Conservation (phyloP, 805 yeast species). For the Yueomyces sp. region DNA sequence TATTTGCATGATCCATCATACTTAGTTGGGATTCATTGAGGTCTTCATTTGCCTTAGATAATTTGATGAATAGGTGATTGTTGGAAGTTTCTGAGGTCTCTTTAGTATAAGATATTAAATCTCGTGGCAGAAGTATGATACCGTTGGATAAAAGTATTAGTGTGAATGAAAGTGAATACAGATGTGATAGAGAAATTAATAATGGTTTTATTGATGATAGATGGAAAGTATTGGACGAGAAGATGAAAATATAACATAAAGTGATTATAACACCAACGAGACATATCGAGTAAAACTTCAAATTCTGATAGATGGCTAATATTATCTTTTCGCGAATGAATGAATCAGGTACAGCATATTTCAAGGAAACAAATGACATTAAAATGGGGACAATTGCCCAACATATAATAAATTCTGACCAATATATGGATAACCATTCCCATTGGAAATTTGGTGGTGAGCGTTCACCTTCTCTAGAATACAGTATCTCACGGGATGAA, state of each 20-base stretch:
- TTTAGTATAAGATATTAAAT: conserved; percentile 6
- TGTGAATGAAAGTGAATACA: conserved; percentile 21
- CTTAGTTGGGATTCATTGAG: conserved; percentile 18
- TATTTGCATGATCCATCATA: conserved; percentile 15
- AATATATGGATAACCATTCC: conserved; percentile 18
- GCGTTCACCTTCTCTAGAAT: neutral
- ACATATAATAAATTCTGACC: conserved; percentile 19
- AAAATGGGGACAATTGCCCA: conserved; percentile 22
- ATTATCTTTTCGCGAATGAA: conserved; percentile 8
- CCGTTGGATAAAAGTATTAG: conserved; percentile 18
- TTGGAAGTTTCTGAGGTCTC: conserved; percentile 7
- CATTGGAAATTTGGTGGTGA: conserved; percentile 6
- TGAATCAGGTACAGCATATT: conserved; percentile 12
- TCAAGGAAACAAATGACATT: conserved; percentile 18
- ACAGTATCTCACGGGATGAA: neutral
- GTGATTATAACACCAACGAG: conserved; percentile 13
- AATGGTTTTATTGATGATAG: conserved; percentile 17
- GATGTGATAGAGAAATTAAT: conserved; percentile 19
- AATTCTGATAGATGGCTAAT: conserved; percentile 14
- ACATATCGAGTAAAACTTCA: conserved; percentile 19
- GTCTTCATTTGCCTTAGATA: conserved; percentile 22
- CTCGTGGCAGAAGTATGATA: conserved; percentile 16
- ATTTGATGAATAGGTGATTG: conserved; percentile 16
- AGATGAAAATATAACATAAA: conserved; percentile 12
- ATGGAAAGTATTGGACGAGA: conserved; percentile 11